A percentile compares a stretch with the other conserved stretches of the same genome.
These are phyloP conservation scores for Ophiostoma montium DNA, from an alignment of 2,329 filamentous ascomycete genomes.

Conservation along the genomic window DNA sequence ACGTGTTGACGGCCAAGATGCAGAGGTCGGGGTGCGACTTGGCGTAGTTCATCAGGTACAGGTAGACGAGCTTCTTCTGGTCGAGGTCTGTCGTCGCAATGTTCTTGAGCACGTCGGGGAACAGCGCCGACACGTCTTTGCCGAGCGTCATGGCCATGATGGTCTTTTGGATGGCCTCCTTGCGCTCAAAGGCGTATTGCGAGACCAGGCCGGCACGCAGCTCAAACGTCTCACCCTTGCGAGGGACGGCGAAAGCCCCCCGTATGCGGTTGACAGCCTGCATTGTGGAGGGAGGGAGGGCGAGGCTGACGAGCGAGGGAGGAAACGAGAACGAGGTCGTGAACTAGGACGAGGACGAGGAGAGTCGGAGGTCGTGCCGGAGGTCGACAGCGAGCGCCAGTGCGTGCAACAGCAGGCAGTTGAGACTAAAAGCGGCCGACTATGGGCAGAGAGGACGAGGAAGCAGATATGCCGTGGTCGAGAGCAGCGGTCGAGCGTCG, in stretches of 20 bases:
- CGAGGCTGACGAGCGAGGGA: not conserved
- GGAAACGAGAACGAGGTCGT: not conserved
- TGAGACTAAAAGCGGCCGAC: not conserved
- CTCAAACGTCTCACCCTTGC: slow-evolving; percentile 97
- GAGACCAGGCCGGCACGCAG: slow-evolving; percentile 89
- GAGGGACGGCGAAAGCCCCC: slow-evolving; percentile 81
- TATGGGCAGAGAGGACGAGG: not conserved
- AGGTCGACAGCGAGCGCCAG: slow-evolving; percentile 1
- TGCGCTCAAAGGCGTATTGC: slow-evolving; percentile 97
- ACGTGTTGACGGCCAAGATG: slow-evolving; percentile 97
- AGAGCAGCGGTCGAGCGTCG: not conserved
- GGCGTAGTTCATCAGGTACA: slow-evolving; percentile 99
- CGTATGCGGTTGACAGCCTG: slow-evolving; percentile 84
- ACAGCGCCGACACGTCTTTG: slow-evolving; percentile 94
- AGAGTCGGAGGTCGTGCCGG: not conserved
- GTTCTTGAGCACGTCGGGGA: slow-evolving; percentile 96
- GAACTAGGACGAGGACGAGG: not conserved
- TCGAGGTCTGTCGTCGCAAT: slow-evolving; percentile 90
- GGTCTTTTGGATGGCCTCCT: slow-evolving; percentile 98
- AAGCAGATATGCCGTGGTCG: not conserved
- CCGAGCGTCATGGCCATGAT: slow-evolving; percentile 99
- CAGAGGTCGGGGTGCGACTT: slow-evolving; percentile 98
- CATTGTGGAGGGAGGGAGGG: slow-evolving; percentile 4
- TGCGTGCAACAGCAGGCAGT: no score
- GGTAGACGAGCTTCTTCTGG: slow-evolving; percentile 98